Evolutionary conservation across 495 filamentous ascomycete genomes (phyloP).

Genomic region (Xylaria nigripes): DNA sequence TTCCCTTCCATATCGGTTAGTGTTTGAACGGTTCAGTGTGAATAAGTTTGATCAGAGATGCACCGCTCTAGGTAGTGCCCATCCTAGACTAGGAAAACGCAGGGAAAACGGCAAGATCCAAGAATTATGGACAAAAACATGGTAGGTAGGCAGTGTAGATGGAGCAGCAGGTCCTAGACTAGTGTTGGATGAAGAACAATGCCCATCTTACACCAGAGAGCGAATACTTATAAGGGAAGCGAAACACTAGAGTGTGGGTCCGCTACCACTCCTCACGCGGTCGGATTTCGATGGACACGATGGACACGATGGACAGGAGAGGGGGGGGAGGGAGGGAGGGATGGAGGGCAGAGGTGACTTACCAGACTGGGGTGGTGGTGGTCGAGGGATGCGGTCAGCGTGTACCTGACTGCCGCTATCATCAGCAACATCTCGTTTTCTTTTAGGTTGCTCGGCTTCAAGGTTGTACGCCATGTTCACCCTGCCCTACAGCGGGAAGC

Average conservation of each 20-base stretch:
- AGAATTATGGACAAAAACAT: not conserved
- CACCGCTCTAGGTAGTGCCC: not conserved
- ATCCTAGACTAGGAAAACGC: not conserved
- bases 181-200: slow-evolving; percentile 7
- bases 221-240: slow-evolving; percentile 7
- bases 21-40: slow-evolving; percentile 6
- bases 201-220: not conserved
- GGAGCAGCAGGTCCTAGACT: not conserved
- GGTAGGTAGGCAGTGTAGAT: not conserved
- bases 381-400: slow-evolving; percentile 36
- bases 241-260: slow-evolving; percentile 11
- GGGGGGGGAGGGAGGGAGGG: not conserved
- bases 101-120: not conserved
- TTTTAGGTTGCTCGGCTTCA: slow-evolving; percentile 32
- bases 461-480: slow-evolving; percentile 25
- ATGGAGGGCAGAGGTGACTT: slow-evolving; percentile 18
- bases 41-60: not conserved
- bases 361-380: slow-evolving; percentile 37
- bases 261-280: not conserved
- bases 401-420: slow-evolving; percentile 30
- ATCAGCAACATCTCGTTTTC: slow-evolving; percentile 33
- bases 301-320: too few species aligned
- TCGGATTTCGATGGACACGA: not conserved
- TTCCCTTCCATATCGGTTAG: slow-evolving; percentile 25
- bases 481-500: slow-evolving; percentile 15